Evolutionary conservation across 2,329 filamentous ascomycete genomes (phyloP).

Genomic region (Phyllosticta citrichinensis): DNA sequence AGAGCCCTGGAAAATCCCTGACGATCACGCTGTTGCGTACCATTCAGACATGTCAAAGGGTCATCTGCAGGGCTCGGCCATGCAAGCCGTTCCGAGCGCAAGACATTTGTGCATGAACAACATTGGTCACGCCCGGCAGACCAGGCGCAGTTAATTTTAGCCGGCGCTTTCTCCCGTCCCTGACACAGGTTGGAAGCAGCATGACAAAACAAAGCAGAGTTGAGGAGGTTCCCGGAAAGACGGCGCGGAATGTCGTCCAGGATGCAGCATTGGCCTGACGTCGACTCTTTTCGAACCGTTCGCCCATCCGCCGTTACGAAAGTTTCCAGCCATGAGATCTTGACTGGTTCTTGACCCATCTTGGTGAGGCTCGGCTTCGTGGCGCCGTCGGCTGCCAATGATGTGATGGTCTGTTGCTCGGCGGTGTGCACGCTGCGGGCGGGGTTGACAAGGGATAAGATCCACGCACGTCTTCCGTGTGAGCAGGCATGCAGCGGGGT

Average conservation of each 20-base stretch:
- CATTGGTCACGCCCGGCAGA: background rate
- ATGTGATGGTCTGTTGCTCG: background rate
- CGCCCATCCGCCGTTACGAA: background rate
- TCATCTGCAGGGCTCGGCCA: background rate
- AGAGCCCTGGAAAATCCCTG: background rate
- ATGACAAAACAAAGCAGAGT: background rate
- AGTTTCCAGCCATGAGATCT: background rate
- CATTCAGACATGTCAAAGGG: background rate
- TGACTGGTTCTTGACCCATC: background rate
- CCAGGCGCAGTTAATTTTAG: background rate
- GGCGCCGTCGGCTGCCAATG: background rate
- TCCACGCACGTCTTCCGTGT: background rate
- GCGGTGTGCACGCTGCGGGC: background rate
- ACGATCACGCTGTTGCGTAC: background rate
- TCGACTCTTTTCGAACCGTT: background rate
- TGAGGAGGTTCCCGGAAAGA: background rate
- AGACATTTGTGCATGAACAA: background rate
- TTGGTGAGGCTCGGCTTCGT: background rate
- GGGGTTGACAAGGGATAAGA: background rate
- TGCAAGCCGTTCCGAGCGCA: background rate
- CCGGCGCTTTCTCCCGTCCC: background rate
- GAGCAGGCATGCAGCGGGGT: background rate
- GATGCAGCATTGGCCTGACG: background rate
- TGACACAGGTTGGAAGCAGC: background rate
- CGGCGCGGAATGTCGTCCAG: background rate